These are phyloP conservation scores for Oropetium thomaeum DNA, from an alignment of 176 grass and related monocot species.

Conservation along the genomic window DNA sequence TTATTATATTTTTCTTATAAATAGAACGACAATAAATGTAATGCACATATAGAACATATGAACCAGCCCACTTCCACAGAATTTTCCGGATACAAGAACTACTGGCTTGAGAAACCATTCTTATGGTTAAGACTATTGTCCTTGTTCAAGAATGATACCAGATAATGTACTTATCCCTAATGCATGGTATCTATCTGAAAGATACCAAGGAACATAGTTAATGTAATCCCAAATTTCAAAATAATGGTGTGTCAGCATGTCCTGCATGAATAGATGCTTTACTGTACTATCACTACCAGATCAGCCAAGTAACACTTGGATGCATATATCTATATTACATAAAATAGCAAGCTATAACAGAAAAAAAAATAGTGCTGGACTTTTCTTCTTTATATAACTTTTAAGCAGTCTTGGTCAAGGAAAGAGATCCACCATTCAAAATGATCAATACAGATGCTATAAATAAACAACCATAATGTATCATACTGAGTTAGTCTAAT, in stretches of 20 bases:
- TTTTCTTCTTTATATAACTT: neutral
- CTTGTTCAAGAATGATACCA: neutral
- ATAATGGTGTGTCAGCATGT: neutral
- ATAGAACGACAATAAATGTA: neutral
- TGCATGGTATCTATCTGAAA: neutral
- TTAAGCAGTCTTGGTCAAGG: neutral
- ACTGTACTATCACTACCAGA: neutral
- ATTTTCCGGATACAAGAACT: neutral
- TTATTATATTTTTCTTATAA: neutral
- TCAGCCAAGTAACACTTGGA: neutral
- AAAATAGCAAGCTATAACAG: conserved; percentile 1
- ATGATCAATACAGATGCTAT: neutral
- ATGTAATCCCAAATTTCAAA: neutral
- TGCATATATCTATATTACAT: neutral
- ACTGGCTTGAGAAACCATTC: neutral
- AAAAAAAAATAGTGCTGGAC: neutral
- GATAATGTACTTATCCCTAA: neutral
- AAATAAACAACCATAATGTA: neutral
- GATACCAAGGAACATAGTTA: neutral
- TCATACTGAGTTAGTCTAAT: neutral
- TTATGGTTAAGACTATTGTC: neutral
- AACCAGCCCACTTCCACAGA: neutral
- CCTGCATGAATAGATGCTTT: neutral
- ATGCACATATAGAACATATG: neutral
- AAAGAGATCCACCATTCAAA: neutral